Base-by-base conservation (phyloP, 1,139 yeast genomes). In the Hanseniaspora sp. region DNA sequence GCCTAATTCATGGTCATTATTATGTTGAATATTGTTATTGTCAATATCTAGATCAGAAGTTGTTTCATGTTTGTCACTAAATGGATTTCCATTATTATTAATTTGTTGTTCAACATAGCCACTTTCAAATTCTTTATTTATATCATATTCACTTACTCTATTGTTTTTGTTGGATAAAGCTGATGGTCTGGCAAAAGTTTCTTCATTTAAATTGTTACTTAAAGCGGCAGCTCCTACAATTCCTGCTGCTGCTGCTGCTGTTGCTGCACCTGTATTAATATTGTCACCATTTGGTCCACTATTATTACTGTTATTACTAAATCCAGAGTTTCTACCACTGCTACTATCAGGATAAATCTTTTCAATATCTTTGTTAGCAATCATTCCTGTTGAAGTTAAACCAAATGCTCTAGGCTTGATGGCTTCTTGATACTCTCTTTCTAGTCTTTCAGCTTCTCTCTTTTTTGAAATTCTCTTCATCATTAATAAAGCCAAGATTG, bases 381-480 rank as follows among this genome's bases (percentile, higher is more conserved):
- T 37, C 53, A 49, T 49, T 30, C 53, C 53, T n/a, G 53, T 46
- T 31, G 53, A 49, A 3, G 54, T 52, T 23, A 46, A 29, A 11
- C 51, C 47, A 37, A 47, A 53, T 2, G 55, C 52, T 43, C 55
- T 53, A 34, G 70, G 70, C 52, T 66, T 67, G 53, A 67, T 67
- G 23, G 70, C 70, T 53, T 67, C 70, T 56, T 66, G 69, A 58
- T 67, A 67, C 48, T 67, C 70, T 49, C 65, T 63, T 55, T 67
- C 70, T 67, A 67, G 63, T 52, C 69, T 62, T 51, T 64, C 70
- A 45, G 67, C 67, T 56, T 67, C 70, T 34, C 64, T 62, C 47
- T 61, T 62, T 57, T 60, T 60, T 45, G 51, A 46, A 18, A 53
- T 39, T 23, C 34, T 48, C 48, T 48, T 53, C n/a, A 43, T 29